Evolutionary conservation across 2,329 filamentous ascomycete species (phyloP).

Genomic region (Aspergillus persii): DNA sequence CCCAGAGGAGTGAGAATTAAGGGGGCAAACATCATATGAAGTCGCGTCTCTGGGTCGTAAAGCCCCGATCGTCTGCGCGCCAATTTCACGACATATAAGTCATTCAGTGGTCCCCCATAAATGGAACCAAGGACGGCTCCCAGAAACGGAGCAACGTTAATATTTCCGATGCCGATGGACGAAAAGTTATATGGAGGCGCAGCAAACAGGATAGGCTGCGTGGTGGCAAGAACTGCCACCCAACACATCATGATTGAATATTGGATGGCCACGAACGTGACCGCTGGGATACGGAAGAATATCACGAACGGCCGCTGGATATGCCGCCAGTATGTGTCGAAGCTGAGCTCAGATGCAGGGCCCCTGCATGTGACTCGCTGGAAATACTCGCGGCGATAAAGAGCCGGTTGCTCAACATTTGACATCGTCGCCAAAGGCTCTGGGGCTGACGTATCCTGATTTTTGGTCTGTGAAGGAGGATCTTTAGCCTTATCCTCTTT

Average conservation of each 20-base stretch:
- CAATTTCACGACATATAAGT: slow-evolving; percentile 38
- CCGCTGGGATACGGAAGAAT: slow-evolving; percentile 49
- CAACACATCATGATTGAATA: slow-evolving; percentile 41
- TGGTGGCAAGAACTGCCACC: slow-evolving; percentile 39
- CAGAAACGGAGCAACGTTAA: slow-evolving; percentile 42
- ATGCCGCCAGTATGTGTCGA: slow-evolving; percentile 13
- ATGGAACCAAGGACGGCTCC: slow-evolving; percentile 37
- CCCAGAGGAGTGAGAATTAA: slow-evolving; percentile 32
- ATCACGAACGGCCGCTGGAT: slow-evolving; percentile 28
- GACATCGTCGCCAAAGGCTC: too few relatives aligned
- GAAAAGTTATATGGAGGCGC: slow-evolving; percentile 41
- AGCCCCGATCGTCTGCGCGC: slow-evolving; percentile 40
- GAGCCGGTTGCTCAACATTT: too few relatives aligned
- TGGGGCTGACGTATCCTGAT: background rate
- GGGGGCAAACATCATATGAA: slow-evolving; percentile 25
- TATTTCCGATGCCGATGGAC: slow-evolving; percentile 37
- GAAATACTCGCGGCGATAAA: background rate
- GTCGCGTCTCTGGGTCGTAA: slow-evolving; percentile 47
- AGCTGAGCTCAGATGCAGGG: background rate
- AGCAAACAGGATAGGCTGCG: slow-evolving; percentile 37
- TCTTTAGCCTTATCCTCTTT: background rate
- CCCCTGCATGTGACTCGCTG: background rate
- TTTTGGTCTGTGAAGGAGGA: background rate
- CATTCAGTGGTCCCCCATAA: slow-evolving; percentile 36
- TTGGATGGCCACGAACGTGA: slow-evolving; percentile 39